Conservation (phyloP, 345 rosid genomes). For the Aurinia saxatilis region DNA sequence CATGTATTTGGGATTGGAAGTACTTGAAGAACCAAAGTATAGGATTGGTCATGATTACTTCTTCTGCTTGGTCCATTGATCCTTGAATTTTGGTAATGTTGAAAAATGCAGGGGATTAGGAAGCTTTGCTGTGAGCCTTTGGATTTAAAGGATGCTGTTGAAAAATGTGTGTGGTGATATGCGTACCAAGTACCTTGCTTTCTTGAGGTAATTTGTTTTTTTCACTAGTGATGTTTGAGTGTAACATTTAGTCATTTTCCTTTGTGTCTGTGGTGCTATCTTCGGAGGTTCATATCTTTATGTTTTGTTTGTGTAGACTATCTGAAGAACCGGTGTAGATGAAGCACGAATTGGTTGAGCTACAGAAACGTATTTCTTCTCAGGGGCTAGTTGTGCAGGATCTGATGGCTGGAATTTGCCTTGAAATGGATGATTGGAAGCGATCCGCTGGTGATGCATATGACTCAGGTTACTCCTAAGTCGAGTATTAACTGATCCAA, state of each 20-base stretch:
- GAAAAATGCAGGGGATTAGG: constrained; percentile 75
- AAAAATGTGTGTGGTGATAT: constrained; percentile 75
- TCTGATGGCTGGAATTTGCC: constrained; percentile 69
- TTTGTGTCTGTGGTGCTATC: not conserved
- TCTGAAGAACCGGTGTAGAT: constrained; percentile 91
- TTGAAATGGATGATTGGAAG: constrained; percentile 72
- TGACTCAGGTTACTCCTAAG: constrained; percentile 28
- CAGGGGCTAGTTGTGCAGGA: constrained; percentile 86
- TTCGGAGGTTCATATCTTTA: not conserved
- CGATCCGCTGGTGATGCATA: constrained; percentile 28
- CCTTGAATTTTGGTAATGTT: not conserved
- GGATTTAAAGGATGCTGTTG: constrained; percentile 96
- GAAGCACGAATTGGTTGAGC: constrained; percentile 86
- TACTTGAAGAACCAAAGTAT: too few species aligned
- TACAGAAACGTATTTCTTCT: constrained; percentile 78
- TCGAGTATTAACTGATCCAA: constrained; percentile 28
- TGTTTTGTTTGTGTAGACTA: constrained; percentile 45
- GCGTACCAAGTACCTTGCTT: constrained; percentile 74
- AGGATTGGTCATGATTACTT: too few species aligned
- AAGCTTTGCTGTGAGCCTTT: constrained; percentile 89
- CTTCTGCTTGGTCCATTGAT: not conserved
- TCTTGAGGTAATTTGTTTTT: constrained; percentile 53
- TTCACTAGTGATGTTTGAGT: too few species aligned
- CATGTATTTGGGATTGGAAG: too few species aligned
- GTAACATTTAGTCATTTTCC: not conserved